Evolutionary conservation across 2,329 filamentous ascomycete genomes (phyloP).

Genomic region (Xylariaceae sp.): DNA sequence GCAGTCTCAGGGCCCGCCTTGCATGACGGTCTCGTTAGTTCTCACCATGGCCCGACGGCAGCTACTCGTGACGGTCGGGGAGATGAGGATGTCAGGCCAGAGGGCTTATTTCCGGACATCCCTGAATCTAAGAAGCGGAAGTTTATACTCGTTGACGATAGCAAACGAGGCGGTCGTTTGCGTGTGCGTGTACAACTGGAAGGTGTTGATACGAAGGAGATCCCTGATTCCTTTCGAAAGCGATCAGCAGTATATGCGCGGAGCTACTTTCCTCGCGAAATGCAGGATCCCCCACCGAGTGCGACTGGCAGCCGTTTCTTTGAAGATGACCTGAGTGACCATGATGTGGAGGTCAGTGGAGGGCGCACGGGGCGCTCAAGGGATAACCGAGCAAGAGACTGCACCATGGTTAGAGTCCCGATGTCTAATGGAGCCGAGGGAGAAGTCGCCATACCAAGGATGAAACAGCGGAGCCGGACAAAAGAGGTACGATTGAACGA

Average conservation of each 20-base stretch:
- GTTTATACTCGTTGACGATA: constrained; percentile 93
- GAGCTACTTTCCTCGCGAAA: constrained; percentile 88
- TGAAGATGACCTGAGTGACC: constrained; percentile 55
- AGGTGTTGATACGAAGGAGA: constrained; percentile 88
- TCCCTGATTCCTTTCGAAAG: constrained; percentile 91
- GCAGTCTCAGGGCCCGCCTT: constrained; percentile 39
- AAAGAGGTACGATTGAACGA: constrained; percentile 93
- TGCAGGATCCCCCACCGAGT: constrained; percentile 78
- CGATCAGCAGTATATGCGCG: constrained; percentile 85
- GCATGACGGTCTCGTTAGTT: constrained; percentile 38
- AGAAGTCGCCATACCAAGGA: constrained; percentile 70
- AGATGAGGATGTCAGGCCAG: constrained; percentile 55
- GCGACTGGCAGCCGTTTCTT: constrained; percentile 73
- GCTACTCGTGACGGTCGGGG: constrained; percentile 31
- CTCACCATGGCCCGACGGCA: constrained; percentile 34
- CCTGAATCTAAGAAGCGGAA: constrained; percentile 90
- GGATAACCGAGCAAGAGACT: constrained; percentile 33
- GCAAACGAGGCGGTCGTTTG: constrained; percentile 72
- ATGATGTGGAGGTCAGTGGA: constrained; percentile 55
- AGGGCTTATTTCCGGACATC: constrained; percentile 78
- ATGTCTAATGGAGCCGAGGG: constrained; percentile 66
- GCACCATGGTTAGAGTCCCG: constrained; percentile 56
- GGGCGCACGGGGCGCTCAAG: constrained; percentile 38
- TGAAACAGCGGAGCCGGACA: constrained; percentile 63
- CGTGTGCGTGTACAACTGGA: constrained; percentile 92